phyloP scores from a whole-genome alignment of 495 filamentous ascomycete genomes.

The Cudoniella acicularis region DNA sequence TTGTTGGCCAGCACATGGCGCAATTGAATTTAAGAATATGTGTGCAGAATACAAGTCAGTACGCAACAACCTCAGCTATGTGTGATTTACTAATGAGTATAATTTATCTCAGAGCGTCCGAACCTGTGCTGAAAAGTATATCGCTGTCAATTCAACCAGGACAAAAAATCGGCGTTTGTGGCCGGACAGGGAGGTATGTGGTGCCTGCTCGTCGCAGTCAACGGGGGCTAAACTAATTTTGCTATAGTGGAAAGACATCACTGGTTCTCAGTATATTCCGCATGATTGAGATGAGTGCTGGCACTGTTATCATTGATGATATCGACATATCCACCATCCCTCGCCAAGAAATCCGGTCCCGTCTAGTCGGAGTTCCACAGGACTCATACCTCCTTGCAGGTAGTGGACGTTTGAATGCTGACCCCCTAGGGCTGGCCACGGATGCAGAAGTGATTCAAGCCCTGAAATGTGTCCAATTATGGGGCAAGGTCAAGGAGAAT shows the following conservation, averaged over 20 bases:
- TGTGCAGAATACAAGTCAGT: conserved; percentile 46
- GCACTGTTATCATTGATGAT: conserved; percentile 41
- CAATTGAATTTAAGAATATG: conserved; percentile 47
- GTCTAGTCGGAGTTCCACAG: conserved; percentile 43
- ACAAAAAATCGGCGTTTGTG: conserved; percentile 38
- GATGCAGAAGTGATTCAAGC: conserved; percentile 37
- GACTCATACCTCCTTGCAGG: conserved; percentile 45
- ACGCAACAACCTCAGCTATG: background rate
- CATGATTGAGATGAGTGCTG: conserved; percentile 26
- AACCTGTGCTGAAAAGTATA: conserved; percentile 8
- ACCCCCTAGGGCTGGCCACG: conserved; percentile 33
- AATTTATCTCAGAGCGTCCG: background rate
- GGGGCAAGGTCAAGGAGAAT: conserved; percentile 33
- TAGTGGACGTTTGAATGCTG: conserved; percentile 45
- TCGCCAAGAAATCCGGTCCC: conserved; percentile 24
- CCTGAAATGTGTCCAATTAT: conserved; percentile 36
- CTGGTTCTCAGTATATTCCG: conserved; percentile 34
- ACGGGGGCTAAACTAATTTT: background rate
- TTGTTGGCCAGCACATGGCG: conserved; percentile 32
- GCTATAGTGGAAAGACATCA: conserved; percentile 35
- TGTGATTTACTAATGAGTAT: conserved; percentile 9
- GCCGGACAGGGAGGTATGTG: conserved; percentile 30
- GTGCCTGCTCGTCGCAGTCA: background rate
- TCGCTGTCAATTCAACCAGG: conserved; percentile 22
- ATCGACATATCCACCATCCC: conserved; percentile 36